These are phyloP conservation scores for Microbotryum scabiosae DNA, from an alignment of 1,284 basidiomycete genomes.

Conservation along the genomic window DNA sequence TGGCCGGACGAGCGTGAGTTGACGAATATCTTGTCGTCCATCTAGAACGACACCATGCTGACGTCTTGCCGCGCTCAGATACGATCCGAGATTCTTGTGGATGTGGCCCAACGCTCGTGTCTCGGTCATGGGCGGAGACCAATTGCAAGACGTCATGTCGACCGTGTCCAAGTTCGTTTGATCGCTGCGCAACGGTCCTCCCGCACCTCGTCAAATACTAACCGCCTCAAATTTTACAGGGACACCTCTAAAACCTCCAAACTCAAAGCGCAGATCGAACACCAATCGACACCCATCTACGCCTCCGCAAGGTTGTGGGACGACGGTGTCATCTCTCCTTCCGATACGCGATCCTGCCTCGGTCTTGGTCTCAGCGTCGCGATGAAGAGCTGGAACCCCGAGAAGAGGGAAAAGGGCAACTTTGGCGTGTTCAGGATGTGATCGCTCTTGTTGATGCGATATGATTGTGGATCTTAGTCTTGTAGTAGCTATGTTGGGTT, in stretches of 20 bases:
- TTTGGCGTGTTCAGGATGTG: slow-evolving; percentile 89
- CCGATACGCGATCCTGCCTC: slow-evolving; percentile 80
- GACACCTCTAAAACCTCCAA: slow-evolving; percentile 65
- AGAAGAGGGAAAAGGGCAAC: slow-evolving; percentile 54
- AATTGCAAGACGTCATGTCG: slow-evolving; percentile 87
- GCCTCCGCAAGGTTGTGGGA: slow-evolving; percentile 74
- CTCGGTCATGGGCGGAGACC: slow-evolving; percentile 84
- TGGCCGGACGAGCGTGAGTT: slow-evolving; percentile 33
- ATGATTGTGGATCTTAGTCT: background rate
- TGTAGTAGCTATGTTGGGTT: background rate
- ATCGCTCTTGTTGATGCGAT: slow-evolving; percentile 12
- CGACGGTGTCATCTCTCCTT: slow-evolving; percentile 84
- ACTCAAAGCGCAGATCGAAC: slow-evolving; percentile 71
- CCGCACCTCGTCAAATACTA: too few species aligned
- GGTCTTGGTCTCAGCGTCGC: slow-evolving; percentile 74
- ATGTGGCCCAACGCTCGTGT: slow-evolving; percentile 98
- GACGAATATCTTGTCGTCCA: background rate
- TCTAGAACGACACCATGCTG: background rate
- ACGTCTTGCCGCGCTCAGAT: slow-evolving; percentile 51
- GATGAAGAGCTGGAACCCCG: slow-evolving; percentile 34
- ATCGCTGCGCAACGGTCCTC: too few species aligned
- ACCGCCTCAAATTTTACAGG: slow-evolving; percentile 42
- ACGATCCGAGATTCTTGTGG: slow-evolving; percentile 87
- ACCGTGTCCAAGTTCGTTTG: slow-evolving; percentile 52
- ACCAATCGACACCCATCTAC: slow-evolving; percentile 75